phyloP scores from a whole-genome alignment of 331 rosid species.

The Acacia concinna region DNA sequence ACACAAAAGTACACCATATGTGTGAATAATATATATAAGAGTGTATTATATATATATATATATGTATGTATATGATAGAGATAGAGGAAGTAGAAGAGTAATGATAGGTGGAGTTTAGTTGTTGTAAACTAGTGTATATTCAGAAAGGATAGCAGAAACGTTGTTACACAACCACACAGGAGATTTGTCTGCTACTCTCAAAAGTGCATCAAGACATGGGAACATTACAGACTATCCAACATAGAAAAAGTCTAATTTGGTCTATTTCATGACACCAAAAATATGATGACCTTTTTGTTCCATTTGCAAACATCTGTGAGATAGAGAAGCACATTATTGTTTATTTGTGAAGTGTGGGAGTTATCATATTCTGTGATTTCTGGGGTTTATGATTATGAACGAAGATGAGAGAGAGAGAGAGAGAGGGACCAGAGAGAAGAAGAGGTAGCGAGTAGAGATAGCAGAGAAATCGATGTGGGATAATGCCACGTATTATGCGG shows the following conservation, averaged over 20 bases:
- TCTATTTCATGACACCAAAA: slow-evolving; percentile 28
- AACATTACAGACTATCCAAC: slow-evolving; percentile 27
- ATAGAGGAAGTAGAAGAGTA: slow-evolving; percentile 11
- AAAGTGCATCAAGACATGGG: slow-evolving; percentile 33
- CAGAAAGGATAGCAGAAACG: slow-evolving; percentile 26
- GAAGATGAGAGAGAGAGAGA: background rate
- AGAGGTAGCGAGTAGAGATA: background rate
- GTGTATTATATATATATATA: background rate
- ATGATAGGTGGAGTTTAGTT: slow-evolving; percentile 45
- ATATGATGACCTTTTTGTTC: background rate
- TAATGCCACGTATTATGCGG: slow-evolving; percentile 78
- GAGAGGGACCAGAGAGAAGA: slow-evolving; percentile 17
- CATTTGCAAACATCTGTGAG: background rate
- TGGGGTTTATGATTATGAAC: slow-evolving; percentile 30
- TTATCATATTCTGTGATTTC: slow-evolving; percentile 49
- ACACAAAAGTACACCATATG: background rate
- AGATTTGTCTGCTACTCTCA: slow-evolving; percentile 38
- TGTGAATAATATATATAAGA: background rate
- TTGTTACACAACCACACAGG: slow-evolving; percentile 23
- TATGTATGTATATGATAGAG: background rate
- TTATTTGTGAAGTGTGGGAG: background rate
- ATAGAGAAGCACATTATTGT: background rate
- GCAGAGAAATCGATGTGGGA: slow-evolving; percentile 64
- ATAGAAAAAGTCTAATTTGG: slow-evolving; percentile 39
- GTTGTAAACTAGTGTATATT: slow-evolving; percentile 32